phyloP scores from a whole-genome alignment of 192 early-diverging fungal genomes.

The Radiomyces spectabilis region DNA sequence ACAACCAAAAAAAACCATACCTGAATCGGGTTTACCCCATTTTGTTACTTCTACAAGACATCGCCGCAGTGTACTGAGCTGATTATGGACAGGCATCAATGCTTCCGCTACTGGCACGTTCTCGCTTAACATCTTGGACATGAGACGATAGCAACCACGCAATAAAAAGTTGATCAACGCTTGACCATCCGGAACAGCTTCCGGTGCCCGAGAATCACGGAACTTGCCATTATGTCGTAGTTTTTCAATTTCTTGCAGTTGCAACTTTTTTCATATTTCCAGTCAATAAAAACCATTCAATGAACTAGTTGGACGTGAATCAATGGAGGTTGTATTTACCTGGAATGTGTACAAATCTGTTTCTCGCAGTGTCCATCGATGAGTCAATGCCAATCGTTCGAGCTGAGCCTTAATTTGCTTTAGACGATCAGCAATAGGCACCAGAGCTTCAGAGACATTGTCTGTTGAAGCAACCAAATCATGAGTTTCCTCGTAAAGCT shows the following conservation, averaged over 20 bases:
- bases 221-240: slow-evolving; percentile 82
- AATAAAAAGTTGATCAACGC: slow-evolving; percentile 69
- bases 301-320: too few species aligned
- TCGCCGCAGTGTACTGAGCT: slow-evolving; percentile 72
- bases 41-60: slow-evolving; percentile 74
- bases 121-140: slow-evolving; percentile 73
- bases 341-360: slow-evolving; percentile 75
- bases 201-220: slow-evolving; percentile 50
- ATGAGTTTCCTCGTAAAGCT: slow-evolving; percentile 80
- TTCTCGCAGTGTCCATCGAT: slow-evolving; percentile 74
- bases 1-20: too few species aligned
- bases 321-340: slow-evolving; percentile 9
- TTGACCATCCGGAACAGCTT: slow-evolving; percentile 66
- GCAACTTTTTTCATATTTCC: too few species aligned
- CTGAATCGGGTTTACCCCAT: slow-evolving; percentile 70
- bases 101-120: slow-evolving; percentile 77
- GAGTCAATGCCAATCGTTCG: slow-evolving; percentile 66
- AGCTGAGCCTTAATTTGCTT: slow-evolving; percentile 67
- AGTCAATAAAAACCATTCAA: too few species aligned
- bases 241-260: slow-evolving; percentile 77
- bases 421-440: slow-evolving; percentile 32
- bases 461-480: slow-evolving; percentile 41
- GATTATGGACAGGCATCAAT: slow-evolving; percentile 80
- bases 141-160: slow-evolving; percentile 77
- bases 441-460: slow-evolving; percentile 19